Base-by-base conservation (phyloP, 2,329 filamentous ascomycete species). In the Fusarium agapanthi region DNA sequence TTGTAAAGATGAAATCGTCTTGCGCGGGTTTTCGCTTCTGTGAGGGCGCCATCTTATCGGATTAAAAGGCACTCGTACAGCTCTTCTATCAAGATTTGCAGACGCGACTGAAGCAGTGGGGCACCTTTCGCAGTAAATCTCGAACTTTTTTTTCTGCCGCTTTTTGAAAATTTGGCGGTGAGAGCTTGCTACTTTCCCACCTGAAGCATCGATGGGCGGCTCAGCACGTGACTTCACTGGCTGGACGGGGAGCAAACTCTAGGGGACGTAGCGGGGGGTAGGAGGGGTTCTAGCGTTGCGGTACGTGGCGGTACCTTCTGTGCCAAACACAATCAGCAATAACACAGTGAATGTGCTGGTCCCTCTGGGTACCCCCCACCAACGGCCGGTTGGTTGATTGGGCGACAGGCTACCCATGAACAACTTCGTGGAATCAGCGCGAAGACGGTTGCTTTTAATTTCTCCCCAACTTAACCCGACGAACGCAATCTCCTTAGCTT, bases 1-100 rank as follows among this genome's bases (percentile, higher is more conserved):
- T 85, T 20, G 88, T 90, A 71, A 86, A 85, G 69, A 90, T 83
- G 66, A 90, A 90, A 64, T 90, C 88, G 75, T 90, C 88, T 62
- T 86, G 83, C 51, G 82, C 79, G 18, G 83, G 80, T 73, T 87
- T 87, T 72, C 87, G 84, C 71, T 88, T 88, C 30, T 83, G 81
- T 47, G 81, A 80, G 63, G 85, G 84, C 50, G 85, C 83, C 86
- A 88, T 87, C 50, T 74, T 82, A 71, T 47, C 30, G 47, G 32
- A 59, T 64, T 57, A 37, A 40, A 60, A 57, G 44, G 45, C 53
- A 55, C 47, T 60, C n/a, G 47, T 61, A 41, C 45, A 43, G 22
- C 54, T 56, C 32, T 40, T 53, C 40, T 53, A 48, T 73, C 62
- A 72, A 73, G 67, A 67, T 73, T 65, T 74, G 61, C 54, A 74